A percentile compares a stretch with the other conserved stretches of the same genome.
Evolutionary conservation across 1,284 basidiomycete genomes (phyloP).

Genomic region (Ganoderma resinaceum): DNA sequence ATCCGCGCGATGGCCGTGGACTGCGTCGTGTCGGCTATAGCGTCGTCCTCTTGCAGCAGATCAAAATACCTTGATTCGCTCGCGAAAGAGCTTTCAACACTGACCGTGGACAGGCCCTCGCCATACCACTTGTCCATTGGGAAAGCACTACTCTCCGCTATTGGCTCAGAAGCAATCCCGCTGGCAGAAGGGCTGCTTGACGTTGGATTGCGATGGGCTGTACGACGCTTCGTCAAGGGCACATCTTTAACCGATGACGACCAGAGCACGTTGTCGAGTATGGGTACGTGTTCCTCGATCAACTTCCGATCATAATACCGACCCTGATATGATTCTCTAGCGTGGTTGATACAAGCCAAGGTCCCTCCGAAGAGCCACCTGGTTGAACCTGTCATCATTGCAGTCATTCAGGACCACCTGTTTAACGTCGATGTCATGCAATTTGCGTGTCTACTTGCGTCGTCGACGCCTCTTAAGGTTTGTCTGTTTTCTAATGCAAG

Average conservation of each 20-base stretch:
- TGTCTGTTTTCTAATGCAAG: slow-evolving; percentile 19
- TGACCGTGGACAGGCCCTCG: slow-evolving; percentile 23
- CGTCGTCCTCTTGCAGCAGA: slow-evolving; percentile 23
- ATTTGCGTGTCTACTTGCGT: slow-evolving; percentile 56
- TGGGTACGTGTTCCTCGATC: not conserved
- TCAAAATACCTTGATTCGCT: slow-evolving; percentile 27
- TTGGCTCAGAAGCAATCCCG: slow-evolving; percentile 9
- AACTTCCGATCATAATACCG: not conserved
- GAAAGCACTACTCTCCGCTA: not conserved
- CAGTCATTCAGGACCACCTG: slow-evolving; percentile 69
- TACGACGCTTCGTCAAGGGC: slow-evolving; percentile 47
- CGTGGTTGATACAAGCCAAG: slow-evolving; percentile 8
- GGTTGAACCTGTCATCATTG: slow-evolving; percentile 78
- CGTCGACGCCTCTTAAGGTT: slow-evolving; percentile 66
- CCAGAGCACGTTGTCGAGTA: slow-evolving; percentile 2
- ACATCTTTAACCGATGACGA: slow-evolving; percentile 33
- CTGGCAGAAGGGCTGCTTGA: slow-evolving; percentile 49
- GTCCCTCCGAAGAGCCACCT: slow-evolving; percentile 59
- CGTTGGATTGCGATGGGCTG: slow-evolving; percentile 56
- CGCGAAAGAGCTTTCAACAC: slow-evolving; percentile 13
- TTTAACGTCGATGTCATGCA: slow-evolving; percentile 50
- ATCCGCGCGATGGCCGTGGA: slow-evolving; percentile 24
- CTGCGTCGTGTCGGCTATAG: slow-evolving; percentile 25
- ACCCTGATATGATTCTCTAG: not conserved
- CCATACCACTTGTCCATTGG: slow-evolving; percentile 20